Base-by-base conservation (phyloP, 2,329 filamentous ascomycete genomes). In the Cercospora canescens region DNA sequence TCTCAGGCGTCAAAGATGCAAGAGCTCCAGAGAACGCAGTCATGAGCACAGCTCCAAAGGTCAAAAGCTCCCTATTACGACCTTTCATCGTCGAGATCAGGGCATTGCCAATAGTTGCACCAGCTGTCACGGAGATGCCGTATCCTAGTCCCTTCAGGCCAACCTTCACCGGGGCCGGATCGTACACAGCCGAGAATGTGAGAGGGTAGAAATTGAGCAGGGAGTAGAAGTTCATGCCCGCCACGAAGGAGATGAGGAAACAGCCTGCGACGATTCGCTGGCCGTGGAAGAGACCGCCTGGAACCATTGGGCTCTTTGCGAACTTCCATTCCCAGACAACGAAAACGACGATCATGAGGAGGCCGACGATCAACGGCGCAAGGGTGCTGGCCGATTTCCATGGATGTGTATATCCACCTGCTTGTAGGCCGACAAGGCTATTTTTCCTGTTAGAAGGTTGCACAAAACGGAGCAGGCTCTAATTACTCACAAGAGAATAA, bases 11-110 rank as follows among this genome's bases (percentile, higher is more conserved):
- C 12, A 72, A 65, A 11, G 73, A 54, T 4, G 73, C 63, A 11
- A 75, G 66, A 6, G 73, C 70, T 28, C 73, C 73, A 50, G 68
- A 69, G 8, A 82, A 87, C n/a, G 86, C 87, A 1, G 88, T 90
- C 88, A 90, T 90, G 28, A 90, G 71, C 14, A 85, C 75, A 4
- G 86, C 88, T 63, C 85, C 85, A n/a, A 81, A 75, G 50, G 89
- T 83, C 77, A 90, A 81, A 45, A 90, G 78, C 67, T 83, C 82
- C 66, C 85, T 83, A 71, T 87, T 89, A 63, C 83, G 82, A 12
- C 87, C 87, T 37, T 81, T 81, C 69, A 87, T 83, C n/a, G 83
- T 75, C 28, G 85, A 85, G 16, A 90, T 79, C 4, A 89, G 78
- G 64, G 81, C 81, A 2, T 90, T 81, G 3, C 85, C 83, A 65